Conservation (phyloP, 192 early-diverging fungal genomes). For the Backusella liffmaniae region DNA sequence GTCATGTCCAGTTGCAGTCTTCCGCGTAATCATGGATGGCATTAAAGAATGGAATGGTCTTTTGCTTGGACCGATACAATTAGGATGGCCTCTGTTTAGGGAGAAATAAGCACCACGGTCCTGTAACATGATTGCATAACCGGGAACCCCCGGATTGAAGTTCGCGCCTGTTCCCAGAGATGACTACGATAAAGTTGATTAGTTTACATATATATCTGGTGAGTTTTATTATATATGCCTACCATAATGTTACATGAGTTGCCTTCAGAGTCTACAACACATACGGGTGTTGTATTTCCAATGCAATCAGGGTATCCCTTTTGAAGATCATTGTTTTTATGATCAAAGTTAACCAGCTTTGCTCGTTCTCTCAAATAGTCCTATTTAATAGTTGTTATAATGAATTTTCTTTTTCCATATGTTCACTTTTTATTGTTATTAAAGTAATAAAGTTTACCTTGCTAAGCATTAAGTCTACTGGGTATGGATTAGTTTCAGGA, state of each 20-base stretch:
- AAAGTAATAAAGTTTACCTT: constrained; percentile 34
- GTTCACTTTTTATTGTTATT: background rate
- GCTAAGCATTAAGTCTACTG: constrained; percentile 51
- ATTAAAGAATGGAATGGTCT: constrained; percentile 82
- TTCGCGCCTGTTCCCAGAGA: constrained; percentile 18
- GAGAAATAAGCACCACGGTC: constrained; percentile 67
- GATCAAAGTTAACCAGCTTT: constrained; percentile 47
- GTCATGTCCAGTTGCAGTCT: constrained; percentile 27
- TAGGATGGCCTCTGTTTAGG: constrained; percentile 56
- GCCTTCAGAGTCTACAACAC: constrained; percentile 68
- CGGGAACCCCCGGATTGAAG: constrained; percentile 17
- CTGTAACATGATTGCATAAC: constrained; percentile 66
- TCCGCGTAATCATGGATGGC: constrained; percentile 59
- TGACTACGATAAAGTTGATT: constrained; percentile 26
- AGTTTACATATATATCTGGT: background rate
- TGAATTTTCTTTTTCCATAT: background rate
- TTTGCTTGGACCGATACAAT: constrained; percentile 64
- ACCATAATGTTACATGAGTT: constrained; percentile 80
- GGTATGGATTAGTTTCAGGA: constrained; percentile 49
- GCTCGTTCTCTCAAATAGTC: constrained; percentile 59
- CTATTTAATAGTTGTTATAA: background rate
- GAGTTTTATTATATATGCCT: constrained; percentile 17
- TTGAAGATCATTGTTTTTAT: constrained; percentile 43
- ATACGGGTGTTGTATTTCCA: constrained; percentile 73
- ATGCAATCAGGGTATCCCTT: constrained; percentile 57